A percentile compares a stretch with the other conserved stretches of the same genome.
Conservation (phyloP, 352 stramenopile genomes). For the Globisporangium okanoganense region DNA sequence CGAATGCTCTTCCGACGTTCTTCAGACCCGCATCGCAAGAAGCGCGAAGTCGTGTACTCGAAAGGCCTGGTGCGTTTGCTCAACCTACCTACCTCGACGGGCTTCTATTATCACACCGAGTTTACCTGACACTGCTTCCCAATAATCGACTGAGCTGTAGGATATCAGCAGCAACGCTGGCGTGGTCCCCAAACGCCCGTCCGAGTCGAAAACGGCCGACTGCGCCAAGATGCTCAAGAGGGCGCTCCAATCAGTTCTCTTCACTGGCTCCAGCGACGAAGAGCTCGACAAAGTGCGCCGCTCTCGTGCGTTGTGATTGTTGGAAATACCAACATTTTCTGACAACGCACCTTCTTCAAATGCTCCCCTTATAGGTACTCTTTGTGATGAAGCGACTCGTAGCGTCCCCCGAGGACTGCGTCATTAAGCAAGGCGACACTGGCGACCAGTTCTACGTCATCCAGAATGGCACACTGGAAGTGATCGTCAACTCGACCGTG, state of each 20-base stretch:
- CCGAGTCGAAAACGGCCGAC: conserved; percentile 58
- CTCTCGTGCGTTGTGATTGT: not conserved
- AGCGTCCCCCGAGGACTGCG: conserved; percentile 64
- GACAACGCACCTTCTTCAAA: no score
- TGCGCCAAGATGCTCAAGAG: conserved; percentile 44
- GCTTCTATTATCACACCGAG: not conserved
- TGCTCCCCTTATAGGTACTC: conserved; percentile 37
- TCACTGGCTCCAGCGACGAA: conserved; percentile 59
- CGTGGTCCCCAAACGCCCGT: conserved; percentile 37
- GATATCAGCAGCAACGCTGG: conserved; percentile 32
- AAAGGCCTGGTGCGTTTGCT: conserved; percentile 56
- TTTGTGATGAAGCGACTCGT: conserved; percentile 76
- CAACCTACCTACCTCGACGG: no score
- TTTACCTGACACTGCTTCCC: not conserved
- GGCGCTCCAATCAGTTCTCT: conserved; percentile 58
- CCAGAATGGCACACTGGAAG: conserved; percentile 55
- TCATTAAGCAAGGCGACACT: conserved; percentile 91
- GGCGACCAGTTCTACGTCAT: conserved; percentile 93
- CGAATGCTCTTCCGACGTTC: conserved; percentile 44
- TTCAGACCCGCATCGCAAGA: conserved; percentile 60
- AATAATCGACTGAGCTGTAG: conserved; percentile 10
- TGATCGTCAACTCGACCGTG: conserved; percentile 58
- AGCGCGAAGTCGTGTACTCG: conserved; percentile 68
- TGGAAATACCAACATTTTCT: no score
- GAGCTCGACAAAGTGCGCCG: conserved; percentile 53